Evolutionary conservation across 2,329 filamentous ascomycete genomes (phyloP).

Genomic region (Ophioceras dolichostomum): DNA sequence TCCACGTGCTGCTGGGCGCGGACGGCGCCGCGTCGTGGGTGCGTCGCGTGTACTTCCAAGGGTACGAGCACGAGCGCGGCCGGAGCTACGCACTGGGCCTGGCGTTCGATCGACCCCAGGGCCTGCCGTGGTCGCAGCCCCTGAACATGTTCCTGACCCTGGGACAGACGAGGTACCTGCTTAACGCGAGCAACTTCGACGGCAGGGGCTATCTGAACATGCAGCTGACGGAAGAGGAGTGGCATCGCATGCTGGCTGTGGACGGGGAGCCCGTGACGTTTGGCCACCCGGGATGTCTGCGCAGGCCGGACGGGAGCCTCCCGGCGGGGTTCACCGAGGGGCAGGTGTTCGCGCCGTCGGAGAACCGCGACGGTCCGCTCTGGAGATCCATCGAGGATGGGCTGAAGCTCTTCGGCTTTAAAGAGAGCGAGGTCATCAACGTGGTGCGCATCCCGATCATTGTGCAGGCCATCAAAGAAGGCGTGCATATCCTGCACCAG

Average conservation of each 20-base stretch:
- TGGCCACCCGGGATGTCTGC: slow-evolving; percentile 18
- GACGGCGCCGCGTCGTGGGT: slow-evolving; percentile 24
- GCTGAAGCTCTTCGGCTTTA: slow-evolving; percentile 22
- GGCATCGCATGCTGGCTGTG: slow-evolving; percentile 18
- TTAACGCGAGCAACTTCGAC: slow-evolving; percentile 21
- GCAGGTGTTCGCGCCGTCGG: slow-evolving; percentile 20
- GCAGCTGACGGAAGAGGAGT: slow-evolving; percentile 22
- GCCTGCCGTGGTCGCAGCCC: slow-evolving; percentile 20
- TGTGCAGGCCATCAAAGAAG: slow-evolving; percentile 20
- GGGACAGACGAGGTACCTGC: slow-evolving; percentile 21
- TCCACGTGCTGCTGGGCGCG: slow-evolving; percentile 21
- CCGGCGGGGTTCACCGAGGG: slow-evolving; percentile 16
- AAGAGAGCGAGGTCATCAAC: slow-evolving; percentile 21
- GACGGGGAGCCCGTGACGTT: slow-evolving; percentile 20
- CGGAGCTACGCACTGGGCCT: slow-evolving; percentile 20
- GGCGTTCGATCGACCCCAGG: slow-evolving; percentile 18
- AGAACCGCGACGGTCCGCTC: slow-evolving; percentile 14
- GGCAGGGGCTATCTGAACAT: slow-evolving; percentile 22
- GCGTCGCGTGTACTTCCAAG: slow-evolving; percentile 18
- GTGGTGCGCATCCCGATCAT: slow-evolving; percentile 22
- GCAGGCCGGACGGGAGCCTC: slow-evolving; percentile 13
- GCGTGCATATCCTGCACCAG: slow-evolving; percentile 15
- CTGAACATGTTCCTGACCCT: slow-evolving; percentile 23
- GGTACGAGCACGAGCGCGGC: slow-evolving; percentile 20
- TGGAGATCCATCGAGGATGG: slow-evolving; percentile 22